These are phyloP conservation scores for Nicotiana otophora DNA, from an alignment of 257 asterid genomes.

Conservation along the genomic window DNA sequence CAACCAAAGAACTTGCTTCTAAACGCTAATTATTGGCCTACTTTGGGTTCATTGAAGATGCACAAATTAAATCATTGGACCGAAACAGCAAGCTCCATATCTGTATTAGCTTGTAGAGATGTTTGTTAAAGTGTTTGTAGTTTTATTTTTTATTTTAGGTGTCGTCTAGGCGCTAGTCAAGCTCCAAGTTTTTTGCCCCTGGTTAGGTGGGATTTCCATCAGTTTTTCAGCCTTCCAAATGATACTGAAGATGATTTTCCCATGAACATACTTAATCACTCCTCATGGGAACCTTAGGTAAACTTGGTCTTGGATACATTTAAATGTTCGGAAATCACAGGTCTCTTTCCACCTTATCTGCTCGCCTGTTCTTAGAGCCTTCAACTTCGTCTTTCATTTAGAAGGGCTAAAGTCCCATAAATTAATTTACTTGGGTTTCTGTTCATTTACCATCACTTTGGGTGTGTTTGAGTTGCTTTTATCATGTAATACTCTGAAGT, in stretches of 20 bases:
- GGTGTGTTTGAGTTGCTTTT: conserved; percentile 3
- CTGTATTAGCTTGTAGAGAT: background rate
- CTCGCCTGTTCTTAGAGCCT: background rate
- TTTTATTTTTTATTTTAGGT: background rate
- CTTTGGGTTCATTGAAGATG: background rate
- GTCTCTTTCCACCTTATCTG: background rate
- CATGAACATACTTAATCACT: background rate
- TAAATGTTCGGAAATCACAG: background rate
- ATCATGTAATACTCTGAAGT: background rate
- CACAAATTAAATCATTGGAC: background rate
- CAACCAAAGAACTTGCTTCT: background rate
- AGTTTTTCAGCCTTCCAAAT: background rate
- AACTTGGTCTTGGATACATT: background rate
- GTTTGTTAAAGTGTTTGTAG: background rate
- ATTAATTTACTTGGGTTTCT: background rate
- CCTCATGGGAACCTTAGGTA: background rate
- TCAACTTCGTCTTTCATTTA: background rate
- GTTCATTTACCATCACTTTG: background rate
- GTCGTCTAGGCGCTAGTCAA: background rate
- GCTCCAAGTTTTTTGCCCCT: background rate
- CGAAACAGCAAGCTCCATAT: background rate
- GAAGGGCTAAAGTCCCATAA: background rate
- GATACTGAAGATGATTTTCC: background rate
- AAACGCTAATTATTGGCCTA: background rate
- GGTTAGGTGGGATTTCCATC: background rate